Percentiles rank a stretch among this genome's conserved stretches.
phyloP scores from a whole-genome alignment of 805 yeast genomes.

The Osmozyma mogii region DNA sequence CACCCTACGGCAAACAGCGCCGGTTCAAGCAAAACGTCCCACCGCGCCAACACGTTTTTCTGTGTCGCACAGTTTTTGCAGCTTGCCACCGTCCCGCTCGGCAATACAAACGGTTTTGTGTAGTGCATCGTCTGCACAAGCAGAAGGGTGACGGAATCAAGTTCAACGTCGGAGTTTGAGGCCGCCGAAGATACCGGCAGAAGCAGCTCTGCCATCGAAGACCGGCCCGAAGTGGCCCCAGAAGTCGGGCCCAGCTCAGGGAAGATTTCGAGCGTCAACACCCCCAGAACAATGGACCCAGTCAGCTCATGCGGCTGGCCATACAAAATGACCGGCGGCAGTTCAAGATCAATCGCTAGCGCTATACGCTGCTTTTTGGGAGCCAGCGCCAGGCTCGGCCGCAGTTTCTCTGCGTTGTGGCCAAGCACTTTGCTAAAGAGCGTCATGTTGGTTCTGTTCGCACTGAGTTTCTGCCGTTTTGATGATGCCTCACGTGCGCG shows the following conservation, averaged over 20 bases:
- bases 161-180: constrained; percentile 41
- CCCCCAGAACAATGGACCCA: constrained; percentile 82
- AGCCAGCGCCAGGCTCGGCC: no score
- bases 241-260: constrained; percentile 1
- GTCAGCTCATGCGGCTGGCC: constrained; percentile 73
- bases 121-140: constrained; percentile 66
- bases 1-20: constrained; percentile 55
- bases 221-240: neutral
- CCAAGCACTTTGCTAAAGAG: no score
- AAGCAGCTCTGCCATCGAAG: no score
- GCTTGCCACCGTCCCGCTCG: constrained; percentile 35
- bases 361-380: constrained; percentile 26
- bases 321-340: constrained; percentile 84
- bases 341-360: constrained; percentile 61
- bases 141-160: constrained; percentile 53
- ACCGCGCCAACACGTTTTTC: constrained; percentile 61
- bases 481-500: no score
- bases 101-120: constrained; percentile 59
- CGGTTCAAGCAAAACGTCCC: constrained; percentile 71
- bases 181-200: no score
- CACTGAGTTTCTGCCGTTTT: no score
- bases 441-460: no score
- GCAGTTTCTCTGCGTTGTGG: no score
- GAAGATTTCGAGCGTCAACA: constrained; percentile 42
- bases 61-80: constrained; percentile 55